These are phyloP conservation scores for Coemansia furcata DNA, from an alignment of 192 early-diverging fungal genomes.

Conservation along the genomic window DNA sequence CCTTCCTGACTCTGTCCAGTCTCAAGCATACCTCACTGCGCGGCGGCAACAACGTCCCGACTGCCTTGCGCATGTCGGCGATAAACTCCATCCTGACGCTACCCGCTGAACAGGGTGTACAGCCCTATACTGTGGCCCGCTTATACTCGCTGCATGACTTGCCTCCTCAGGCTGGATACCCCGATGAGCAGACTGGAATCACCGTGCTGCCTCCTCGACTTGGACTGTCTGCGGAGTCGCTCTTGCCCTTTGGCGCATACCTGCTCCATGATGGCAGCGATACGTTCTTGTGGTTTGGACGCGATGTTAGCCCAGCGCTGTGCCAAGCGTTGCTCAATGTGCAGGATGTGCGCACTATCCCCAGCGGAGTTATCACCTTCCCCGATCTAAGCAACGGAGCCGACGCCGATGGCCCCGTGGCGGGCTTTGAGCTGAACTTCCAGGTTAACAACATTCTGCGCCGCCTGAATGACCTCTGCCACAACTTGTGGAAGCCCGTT, in stretches of 20 bases:
- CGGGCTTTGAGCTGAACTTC: conserved; percentile 72
- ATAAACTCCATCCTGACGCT: conserved; percentile 80
- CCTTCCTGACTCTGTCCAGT: conserved; percentile 74
- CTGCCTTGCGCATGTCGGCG: conserved; percentile 77
- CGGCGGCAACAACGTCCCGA: conserved; percentile 65
- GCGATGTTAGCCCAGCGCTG: conserved; percentile 73
- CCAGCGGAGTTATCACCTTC: conserved; percentile 64
- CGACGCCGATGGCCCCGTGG: conserved; percentile 17
- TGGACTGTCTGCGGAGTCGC: conserved; percentile 80
- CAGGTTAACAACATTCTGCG: conserved; percentile 74
- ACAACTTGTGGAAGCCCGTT: conserved; percentile 68
- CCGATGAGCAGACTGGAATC: conserved; percentile 50
- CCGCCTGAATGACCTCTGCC: conserved; percentile 66
- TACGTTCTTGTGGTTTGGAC: conserved; percentile 87
- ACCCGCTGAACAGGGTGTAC: conserved; percentile 72
- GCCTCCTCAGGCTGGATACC: conserved; percentile 56
- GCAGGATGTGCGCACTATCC: conserved; percentile 30
- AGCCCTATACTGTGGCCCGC: conserved; percentile 65
- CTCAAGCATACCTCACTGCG: conserved; percentile 77
- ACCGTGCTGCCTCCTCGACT: conserved; percentile 74
- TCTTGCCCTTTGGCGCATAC: conserved; percentile 83
- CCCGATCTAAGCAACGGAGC: conserved; percentile 76
- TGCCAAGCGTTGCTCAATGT: conserved; percentile 67
- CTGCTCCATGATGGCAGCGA: conserved; percentile 81
- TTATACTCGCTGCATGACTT: conserved; percentile 86